Conservation (phyloP, 192 early-diverging fungal species). For the Dimargaris xerosporica region DNA sequence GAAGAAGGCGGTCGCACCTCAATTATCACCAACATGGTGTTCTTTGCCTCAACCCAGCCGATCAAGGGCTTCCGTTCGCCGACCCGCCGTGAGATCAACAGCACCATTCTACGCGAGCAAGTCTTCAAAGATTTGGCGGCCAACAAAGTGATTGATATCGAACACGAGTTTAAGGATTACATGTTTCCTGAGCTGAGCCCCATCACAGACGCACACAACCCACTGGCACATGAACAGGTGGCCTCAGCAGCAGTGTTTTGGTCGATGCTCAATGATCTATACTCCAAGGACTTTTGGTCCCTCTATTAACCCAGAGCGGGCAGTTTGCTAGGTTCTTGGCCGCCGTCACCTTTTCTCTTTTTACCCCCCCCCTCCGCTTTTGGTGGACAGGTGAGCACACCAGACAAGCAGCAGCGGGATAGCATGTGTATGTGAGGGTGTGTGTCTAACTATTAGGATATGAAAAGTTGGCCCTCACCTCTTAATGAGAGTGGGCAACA, state of each 20-base stretch:
- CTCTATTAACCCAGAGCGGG: slow-evolving; percentile 29
- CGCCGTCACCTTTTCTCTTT: no score
- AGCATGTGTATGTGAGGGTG: no score
- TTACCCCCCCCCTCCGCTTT: no score
- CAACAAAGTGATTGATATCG: slow-evolving; percentile 33
- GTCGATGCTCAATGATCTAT: slow-evolving; percentile 51
- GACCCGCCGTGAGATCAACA: slow-evolving; percentile 19
- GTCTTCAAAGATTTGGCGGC: slow-evolving; percentile 23
- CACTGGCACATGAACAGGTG: slow-evolving; percentile 40
- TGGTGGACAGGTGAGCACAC: no score
- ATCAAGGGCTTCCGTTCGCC: slow-evolving; percentile 27
- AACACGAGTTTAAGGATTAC: slow-evolving; percentile 21
- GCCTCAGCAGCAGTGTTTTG: slow-evolving; percentile 48
- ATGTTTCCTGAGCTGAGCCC: slow-evolving; percentile 22
- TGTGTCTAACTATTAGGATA: no score
- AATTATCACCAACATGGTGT: slow-evolving; percentile 40
- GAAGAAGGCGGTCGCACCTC: slow-evolving; percentile 33
- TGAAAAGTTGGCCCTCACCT: no score
- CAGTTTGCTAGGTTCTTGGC: no score
- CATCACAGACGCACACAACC: slow-evolving; percentile 49
- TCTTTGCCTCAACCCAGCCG: slow-evolving; percentile 39
- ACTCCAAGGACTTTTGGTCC: slow-evolving; percentile 57
- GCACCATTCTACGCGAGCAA: slow-evolving; percentile 15
- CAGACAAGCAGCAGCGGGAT: no score
- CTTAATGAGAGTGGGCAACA: no score